Evolutionary conservation across 2,329 filamentous ascomycete species (phyloP).

Genomic region (Davidsoniella eucalypti): DNA sequence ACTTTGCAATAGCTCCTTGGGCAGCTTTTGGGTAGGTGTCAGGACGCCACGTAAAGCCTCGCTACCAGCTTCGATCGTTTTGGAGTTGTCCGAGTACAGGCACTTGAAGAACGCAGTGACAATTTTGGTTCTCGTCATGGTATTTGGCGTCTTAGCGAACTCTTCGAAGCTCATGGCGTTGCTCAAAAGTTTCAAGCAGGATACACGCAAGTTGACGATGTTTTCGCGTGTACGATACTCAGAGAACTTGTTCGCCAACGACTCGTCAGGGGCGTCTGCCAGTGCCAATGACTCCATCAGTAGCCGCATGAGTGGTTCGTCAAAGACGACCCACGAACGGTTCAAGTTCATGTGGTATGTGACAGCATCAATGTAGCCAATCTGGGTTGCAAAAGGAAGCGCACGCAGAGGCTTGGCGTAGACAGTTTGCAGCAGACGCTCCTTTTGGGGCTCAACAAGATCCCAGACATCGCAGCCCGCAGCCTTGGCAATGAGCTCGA

Average conservation of each 20-base stretch:
- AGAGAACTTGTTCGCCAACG: constrained; percentile 74
- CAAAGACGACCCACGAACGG: constrained; percentile 76
- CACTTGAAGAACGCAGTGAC: constrained; percentile 97
- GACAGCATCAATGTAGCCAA: constrained; percentile 95
- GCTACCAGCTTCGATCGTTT: constrained; percentile 87
- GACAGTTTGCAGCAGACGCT: constrained; percentile 75
- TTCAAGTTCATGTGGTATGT: constrained; percentile 87
- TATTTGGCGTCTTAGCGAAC: constrained; percentile 61
- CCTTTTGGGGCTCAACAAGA: constrained; percentile 76
- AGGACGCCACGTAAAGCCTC: constrained; percentile 77
- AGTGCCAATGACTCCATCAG: constrained; percentile 87
- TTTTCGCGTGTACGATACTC: constrained; percentile 93
- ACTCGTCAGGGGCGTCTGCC: constrained; percentile 88
- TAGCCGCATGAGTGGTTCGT: constrained; percentile 76
- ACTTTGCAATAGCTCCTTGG: constrained; percentile 87
- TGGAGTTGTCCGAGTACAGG: constrained; percentile 79
- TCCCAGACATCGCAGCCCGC: constrained; percentile 70
- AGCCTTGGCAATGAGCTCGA: constrained; percentile 66
- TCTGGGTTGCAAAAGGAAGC: constrained; percentile 85
- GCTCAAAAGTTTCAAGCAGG: constrained; percentile 82
- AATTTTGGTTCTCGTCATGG: constrained; percentile 48
- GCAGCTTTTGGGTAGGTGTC: constrained; percentile 74
- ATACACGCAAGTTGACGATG: constrained; percentile 80
- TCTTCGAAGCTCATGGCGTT: constrained; percentile 89
- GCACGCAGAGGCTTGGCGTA: constrained; percentile 90